phyloP scores from a whole-genome alignment of 257 asterid species.

The Nicotiana paniculata region DNA sequence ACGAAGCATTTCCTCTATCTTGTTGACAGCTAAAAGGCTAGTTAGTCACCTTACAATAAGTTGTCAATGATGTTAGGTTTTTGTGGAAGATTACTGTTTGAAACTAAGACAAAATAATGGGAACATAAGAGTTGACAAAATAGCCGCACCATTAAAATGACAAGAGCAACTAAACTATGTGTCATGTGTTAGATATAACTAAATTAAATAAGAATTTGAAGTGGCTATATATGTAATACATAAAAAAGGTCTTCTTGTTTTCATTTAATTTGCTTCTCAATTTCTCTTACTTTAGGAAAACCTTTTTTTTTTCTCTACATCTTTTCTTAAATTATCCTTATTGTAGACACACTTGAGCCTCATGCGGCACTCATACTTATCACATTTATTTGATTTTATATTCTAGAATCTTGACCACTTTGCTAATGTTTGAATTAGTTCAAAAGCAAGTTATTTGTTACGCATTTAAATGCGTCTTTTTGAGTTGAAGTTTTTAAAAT shows the following conservation, averaged over 20 bases:
- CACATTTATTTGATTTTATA: neutral
- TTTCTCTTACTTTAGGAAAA: neutral
- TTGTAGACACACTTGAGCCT: neutral
- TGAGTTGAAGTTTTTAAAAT: neutral
- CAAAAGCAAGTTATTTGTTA: neutral
- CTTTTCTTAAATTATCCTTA: neutral
- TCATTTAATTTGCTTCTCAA: neutral
- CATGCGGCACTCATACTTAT: neutral
- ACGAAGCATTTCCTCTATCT: neutral
- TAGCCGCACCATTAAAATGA: neutral
- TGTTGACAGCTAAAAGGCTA: neutral
- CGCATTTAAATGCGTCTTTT: neutral
- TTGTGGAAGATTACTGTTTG: slow-evolving; percentile 5
- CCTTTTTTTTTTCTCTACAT: neutral
- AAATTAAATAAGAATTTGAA: neutral
- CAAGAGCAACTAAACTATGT: neutral
- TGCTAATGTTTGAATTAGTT: neutral
- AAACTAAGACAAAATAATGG: slow-evolving; percentile 2
- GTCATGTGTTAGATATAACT: neutral
- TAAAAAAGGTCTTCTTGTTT: neutral
- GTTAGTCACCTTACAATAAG: neutral
- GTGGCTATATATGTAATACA: neutral
- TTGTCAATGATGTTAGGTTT: slow-evolving; percentile 9
- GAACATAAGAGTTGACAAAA: slow-evolving; percentile 7
- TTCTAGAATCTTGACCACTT: neutral